A percentile compares a stretch with the other conserved stretches of the same genome.
Evolutionary conservation across 257 asterid genomes (phyloP).

Genomic region (Ilex asprella): DNA sequence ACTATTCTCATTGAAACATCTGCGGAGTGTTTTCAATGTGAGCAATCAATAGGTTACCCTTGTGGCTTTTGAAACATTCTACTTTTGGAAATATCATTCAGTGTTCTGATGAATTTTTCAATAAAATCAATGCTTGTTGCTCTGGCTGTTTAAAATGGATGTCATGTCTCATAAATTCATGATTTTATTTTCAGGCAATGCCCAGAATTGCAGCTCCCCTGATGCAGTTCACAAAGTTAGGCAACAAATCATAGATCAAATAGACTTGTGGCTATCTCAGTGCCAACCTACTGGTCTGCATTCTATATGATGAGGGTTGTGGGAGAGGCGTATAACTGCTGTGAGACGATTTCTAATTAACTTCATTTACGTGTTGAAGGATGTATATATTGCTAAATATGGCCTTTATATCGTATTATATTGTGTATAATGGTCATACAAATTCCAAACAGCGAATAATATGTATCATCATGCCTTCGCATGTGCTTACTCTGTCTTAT

Average conservation of each 20-base stretch:
- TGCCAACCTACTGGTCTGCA: conserved; percentile 56
- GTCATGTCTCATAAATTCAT: neutral
- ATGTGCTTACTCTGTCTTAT: too few relatives aligned
- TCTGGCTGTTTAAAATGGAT: too few relatives aligned
- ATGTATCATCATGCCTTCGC: too few relatives aligned
- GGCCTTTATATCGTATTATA: too few relatives aligned
- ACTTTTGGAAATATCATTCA: too few relatives aligned
- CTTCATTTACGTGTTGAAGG: too few relatives aligned
- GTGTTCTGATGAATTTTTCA: neutral
- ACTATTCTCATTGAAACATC: neutral
- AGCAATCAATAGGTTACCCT: neutral
- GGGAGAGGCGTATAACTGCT: too few relatives aligned
- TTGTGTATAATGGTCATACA: too few relatives aligned
- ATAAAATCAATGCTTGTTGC: neutral
- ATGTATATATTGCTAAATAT: too few relatives aligned
- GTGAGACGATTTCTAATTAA: too few relatives aligned
- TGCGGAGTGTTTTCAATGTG: neutral
- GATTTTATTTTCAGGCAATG: conserved; percentile 44
- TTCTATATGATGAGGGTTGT: conserved; percentile 25
- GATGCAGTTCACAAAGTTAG: conserved; percentile 73
- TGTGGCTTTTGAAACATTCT: neutral
- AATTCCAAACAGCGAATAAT: too few relatives aligned
- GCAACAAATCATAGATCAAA: conserved; percentile 48
- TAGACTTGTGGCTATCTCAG: conserved; percentile 82
- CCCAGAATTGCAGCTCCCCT: conserved; percentile 68